A percentile compares a stretch with the other conserved stretches of the same genome.
Evolutionary conservation across 768 basidiomycete genomes (phyloP).

Genomic region (Gautieria morchelliformis): DNA sequence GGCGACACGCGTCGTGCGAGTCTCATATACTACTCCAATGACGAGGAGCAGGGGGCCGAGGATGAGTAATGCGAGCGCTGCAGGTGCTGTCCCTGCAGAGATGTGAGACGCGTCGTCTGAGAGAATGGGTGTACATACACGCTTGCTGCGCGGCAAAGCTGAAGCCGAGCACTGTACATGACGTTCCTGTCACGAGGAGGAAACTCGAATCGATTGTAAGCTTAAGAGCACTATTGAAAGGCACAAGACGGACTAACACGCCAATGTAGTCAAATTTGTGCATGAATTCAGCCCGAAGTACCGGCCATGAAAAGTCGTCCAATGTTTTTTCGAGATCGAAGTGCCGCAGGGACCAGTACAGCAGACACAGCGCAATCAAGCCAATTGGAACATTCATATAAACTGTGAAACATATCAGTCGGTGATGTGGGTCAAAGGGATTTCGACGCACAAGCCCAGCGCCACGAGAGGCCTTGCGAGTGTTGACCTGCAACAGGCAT

Average conservation of each 20-base stretch:
- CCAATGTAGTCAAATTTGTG: slow-evolving; percentile 68
- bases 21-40: slow-evolving; percentile 59
- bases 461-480: slow-evolving; percentile 44
- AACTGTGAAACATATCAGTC: slow-evolving; percentile 34
- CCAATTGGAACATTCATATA: slow-evolving; percentile 78
- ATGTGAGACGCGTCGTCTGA: background rate
- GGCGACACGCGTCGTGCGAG: slow-evolving; percentile 53
- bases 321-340: slow-evolving; percentile 37
- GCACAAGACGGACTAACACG: slow-evolving; percentile 39
- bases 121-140: slow-evolving; percentile 39
- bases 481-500: slow-evolving; percentile 7
- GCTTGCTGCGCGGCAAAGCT: slow-evolving; percentile 61
- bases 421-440: slow-evolving; percentile 9
- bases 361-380: slow-evolving; percentile 44
- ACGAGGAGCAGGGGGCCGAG: slow-evolving; percentile 46
- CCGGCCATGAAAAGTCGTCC: slow-evolving; percentile 30
- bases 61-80: slow-evolving; percentile 51
- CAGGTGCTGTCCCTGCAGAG: slow-evolving; percentile 50
- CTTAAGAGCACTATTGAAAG: background rate
- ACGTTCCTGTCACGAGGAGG: slow-evolving; percentile 68
- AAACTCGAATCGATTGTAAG: slow-evolving; percentile 30
- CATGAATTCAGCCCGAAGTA: slow-evolving; percentile 38
- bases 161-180: slow-evolving; percentile 68
- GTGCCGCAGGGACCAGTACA: slow-evolving; percentile 49
- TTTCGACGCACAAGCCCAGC: slow-evolving; percentile 68